Base-by-base conservation (phyloP, 306 rosid species). In the Prunus mongolica region DNA sequence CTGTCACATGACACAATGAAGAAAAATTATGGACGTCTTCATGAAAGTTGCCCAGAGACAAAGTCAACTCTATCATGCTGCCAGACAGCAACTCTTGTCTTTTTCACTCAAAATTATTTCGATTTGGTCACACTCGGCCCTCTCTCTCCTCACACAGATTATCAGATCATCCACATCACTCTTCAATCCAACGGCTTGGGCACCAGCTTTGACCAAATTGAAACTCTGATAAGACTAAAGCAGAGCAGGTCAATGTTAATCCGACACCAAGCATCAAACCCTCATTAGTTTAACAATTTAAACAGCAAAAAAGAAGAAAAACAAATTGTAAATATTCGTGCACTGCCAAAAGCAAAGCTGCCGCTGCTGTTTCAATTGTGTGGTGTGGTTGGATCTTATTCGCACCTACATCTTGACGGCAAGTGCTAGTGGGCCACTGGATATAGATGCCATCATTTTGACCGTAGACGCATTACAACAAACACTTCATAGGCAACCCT, bases 361-460 rank as follows among this genome's bases (percentile, higher is more conserved):
- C 65, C 1, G 65, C 14, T 58, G 2, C 28, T 10, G 12, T 24
- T 25, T n/a, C 49, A 30, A 64, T 25, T 34, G 47, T 64, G 79
- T 67, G 70, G 62, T 66, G 61, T 52, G 71, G 87, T 79, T 76
- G 73, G 80, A 71, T 83, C 84, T 80, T 56, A 62, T 79, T 82
- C 75, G 77, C 67, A 83, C 80, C 89, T 44, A 41, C 72, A 78
- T 69, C 12, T 79, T 83, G 87, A 89, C 88, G 81, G 80, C 80
- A 83, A 84, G 51, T 49, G 74, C 62, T 80, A 64, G 87, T 74
- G 88, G 89, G 50, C 81, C 89, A 72, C 22, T 12, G 1, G 38
- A 51, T 70, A 2, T 7, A 9, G 67, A 81, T 74, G 80, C 78
- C 67, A 69, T 79, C 78, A 45, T 62, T 86, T 89, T 93, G 98